These are phyloP conservation scores for Cucurbitaria berberidis DNA, from an alignment of 2,329 filamentous ascomycete genomes.

Conservation along the genomic window DNA sequence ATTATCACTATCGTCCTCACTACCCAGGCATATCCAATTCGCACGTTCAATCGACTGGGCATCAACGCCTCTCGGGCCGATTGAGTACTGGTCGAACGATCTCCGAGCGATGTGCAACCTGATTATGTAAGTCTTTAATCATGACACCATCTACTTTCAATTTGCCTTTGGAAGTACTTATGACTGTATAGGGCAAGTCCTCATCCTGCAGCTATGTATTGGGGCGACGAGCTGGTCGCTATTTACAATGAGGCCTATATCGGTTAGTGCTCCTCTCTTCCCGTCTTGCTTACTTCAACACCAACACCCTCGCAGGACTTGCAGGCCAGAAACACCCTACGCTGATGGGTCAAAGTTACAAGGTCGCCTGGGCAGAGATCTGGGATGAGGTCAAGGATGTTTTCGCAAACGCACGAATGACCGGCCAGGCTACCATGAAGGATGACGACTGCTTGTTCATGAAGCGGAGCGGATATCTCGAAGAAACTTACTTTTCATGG, in stretches of 20 bases:
- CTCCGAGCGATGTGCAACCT: slow-evolving; percentile 80
- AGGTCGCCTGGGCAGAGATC: slow-evolving; percentile 74
- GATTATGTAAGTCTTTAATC: slow-evolving; percentile 63
- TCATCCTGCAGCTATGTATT: slow-evolving; percentile 75
- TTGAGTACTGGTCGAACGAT: slow-evolving; percentile 74
- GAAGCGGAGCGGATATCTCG: slow-evolving; percentile 69
- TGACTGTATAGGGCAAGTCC: slow-evolving; percentile 41
- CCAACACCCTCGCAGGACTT: slow-evolving; percentile 49
- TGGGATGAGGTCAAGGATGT: slow-evolving; percentile 74
- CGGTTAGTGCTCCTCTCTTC: slow-evolving; percentile 23
- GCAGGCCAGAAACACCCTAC: slow-evolving; percentile 78
- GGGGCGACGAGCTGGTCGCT: slow-evolving; percentile 71
- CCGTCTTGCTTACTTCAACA: neutral
- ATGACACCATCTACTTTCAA: neutral
- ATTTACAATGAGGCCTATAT: slow-evolving; percentile 76
- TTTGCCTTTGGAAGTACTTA: slow-evolving; percentile 4
- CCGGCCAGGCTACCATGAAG: slow-evolving; percentile 82
- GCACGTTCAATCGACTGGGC: slow-evolving; percentile 76
- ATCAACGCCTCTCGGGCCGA: slow-evolving; percentile 74
- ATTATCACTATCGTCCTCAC: slow-evolving; percentile 65
- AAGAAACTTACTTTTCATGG: slow-evolving; percentile 86
- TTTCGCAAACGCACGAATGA: slow-evolving; percentile 69
- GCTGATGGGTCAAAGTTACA: slow-evolving; percentile 76
- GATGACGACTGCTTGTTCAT: slow-evolving; percentile 81
- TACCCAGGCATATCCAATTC: slow-evolving; percentile 75